Base-by-base conservation (phyloP, 495 filamentous ascomycete genomes). In the Aspergillus haitiensis region DNA sequence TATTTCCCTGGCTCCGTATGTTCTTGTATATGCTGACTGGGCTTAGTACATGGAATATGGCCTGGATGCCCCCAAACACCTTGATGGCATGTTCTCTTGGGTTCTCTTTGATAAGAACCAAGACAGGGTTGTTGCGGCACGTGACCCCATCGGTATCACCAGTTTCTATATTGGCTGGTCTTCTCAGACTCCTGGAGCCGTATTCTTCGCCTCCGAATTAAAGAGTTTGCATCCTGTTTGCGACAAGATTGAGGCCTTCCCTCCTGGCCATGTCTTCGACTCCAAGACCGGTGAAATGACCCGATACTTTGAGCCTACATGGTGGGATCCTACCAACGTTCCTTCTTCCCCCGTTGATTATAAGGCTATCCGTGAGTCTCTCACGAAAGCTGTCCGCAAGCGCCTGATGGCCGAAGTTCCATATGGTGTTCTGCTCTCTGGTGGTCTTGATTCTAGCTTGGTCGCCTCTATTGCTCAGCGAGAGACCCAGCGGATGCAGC, bases 21-120 rank as follows among this genome's bases (percentile, higher is more conserved):
- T 33, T 47, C 5, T 35, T 36, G 31, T 13, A 45, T n/a, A 16
- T 37, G 61, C 56, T 55, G 54, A 65, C 67, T 60, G 80, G 42
- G 6, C 57, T 49, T 74, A 97, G 93, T 98, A 98, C 69, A 81
- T 90, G 75, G 86, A 98, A 73, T 82, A 96, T 83, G 95, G 87
- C 63, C 82, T 96, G 59, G 90, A 98, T 74, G 90, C 92, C 61
- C 93, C 94, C 62, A 95, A 96, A 78, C 78, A 91, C 74, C 86
- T 98, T 61, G 94, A 98, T 72, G 94, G 94, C 75, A 98, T 98
- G 95, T 98, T 98, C 85, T 96, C 93, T 10, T 98, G 93, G 80
- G 92, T 98, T 45, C 82, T 98, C 32, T 97, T 95, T 77, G 94
- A 98, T 81, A 94, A 93, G 79, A 87, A 82, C 51, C 84, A 87